Evolutionary conservation across 169 alveolate genomes (phyloP).

Genomic region (Plasmodium adleri): DNA sequence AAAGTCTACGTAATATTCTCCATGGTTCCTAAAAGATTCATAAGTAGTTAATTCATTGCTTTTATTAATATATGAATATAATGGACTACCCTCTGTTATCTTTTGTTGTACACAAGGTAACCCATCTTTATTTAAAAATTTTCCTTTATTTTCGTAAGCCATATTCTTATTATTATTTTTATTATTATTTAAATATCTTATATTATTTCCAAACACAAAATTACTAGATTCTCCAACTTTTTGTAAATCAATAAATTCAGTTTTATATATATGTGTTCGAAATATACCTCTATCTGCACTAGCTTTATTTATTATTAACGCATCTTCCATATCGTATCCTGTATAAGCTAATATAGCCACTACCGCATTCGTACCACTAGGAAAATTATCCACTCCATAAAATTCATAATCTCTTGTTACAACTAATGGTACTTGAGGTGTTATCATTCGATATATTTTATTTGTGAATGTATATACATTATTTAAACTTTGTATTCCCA

Average conservation of each 20-base stretch:
- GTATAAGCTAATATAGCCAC: conserved; percentile 99
- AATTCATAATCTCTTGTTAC: conserved; percentile 94
- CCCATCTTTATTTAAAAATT: conserved; percentile 82
- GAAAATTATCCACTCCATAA: conserved; percentile 96
- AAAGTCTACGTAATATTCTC: conserved; percentile 59
- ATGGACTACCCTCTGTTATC: conserved; percentile 84
- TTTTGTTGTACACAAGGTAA: conserved; percentile 90
- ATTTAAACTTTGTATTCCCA: conserved; percentile 98
- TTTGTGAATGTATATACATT: conserved; percentile 96
- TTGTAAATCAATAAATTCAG: conserved; percentile 88
- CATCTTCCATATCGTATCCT: conserved; percentile 99
- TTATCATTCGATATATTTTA: conserved; percentile 93
- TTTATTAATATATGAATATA: conserved; percentile 75
- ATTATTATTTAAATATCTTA: conserved; percentile 31
- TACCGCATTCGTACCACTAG: conserved; percentile 99
- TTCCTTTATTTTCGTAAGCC: conserved; percentile 28
- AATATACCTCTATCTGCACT: conserved; percentile 99
- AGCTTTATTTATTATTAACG: conserved; percentile 98
- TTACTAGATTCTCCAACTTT: conserved; percentile 49
- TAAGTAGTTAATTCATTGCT: conserved; percentile 58
- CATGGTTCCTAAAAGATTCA: conserved; percentile 35
- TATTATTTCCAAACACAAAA: conserved; percentile 67
- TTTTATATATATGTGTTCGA: conserved; percentile 97
- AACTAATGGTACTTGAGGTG: conserved; percentile 99
- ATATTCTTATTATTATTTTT: neutral